Conservation (phyloP, 2,329 filamentous ascomycete genomes). For the Didymella sp. region DNA sequence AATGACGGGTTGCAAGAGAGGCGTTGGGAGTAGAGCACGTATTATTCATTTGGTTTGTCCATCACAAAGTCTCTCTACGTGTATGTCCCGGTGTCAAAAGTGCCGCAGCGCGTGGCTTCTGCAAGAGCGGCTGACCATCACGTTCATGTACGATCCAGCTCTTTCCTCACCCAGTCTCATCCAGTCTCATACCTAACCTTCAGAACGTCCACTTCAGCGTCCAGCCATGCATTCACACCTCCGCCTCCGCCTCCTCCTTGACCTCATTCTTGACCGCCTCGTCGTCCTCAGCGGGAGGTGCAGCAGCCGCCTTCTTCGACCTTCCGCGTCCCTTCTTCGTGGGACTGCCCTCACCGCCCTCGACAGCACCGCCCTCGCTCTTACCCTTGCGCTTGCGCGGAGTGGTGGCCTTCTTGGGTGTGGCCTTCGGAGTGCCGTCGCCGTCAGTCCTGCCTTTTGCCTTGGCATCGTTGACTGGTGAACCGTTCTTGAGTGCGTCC, state of each 20-base stretch:
- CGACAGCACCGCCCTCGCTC: constrained; percentile 4
- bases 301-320: constrained; percentile 5
- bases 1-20: neutral
- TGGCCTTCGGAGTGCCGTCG: neutral
- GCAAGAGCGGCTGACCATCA: too few relatives aligned
- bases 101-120: too few relatives aligned
- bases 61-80: neutral
- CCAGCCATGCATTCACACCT: neutral
- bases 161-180: too few relatives aligned
- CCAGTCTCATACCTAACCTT: neutral
- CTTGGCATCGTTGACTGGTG: neutral
- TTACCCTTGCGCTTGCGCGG: constrained; percentile 25
- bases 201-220: neutral
- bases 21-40: neutral
- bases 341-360: constrained; percentile 13
- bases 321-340: constrained; percentile 19
- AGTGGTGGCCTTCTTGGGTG: constrained; percentile 1
- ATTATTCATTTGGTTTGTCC: neutral
- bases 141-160: too few relatives aligned
- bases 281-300: constrained; percentile 2
- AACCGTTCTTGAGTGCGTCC: constrained; percentile 5
- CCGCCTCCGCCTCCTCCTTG: neutral
- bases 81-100: too few relatives aligned
- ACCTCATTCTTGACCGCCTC: neutral
- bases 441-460: constrained; percentile 20